phyloP scores from a whole-genome alignment of 2,329 filamentous ascomycete genomes.

The Claviceps sp. region DNA sequence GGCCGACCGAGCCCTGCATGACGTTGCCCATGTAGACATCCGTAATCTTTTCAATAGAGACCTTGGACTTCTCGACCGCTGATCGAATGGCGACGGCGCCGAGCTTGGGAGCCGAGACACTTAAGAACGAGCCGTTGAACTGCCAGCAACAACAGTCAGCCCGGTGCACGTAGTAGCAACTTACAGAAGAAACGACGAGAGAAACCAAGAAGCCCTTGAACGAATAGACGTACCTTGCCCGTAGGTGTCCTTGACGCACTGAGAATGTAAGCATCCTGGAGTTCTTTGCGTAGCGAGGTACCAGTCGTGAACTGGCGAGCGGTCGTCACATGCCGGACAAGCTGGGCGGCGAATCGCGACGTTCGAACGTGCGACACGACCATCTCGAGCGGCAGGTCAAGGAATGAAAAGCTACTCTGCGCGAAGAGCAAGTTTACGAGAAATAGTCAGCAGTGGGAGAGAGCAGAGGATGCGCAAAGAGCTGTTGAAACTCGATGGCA shows the following conservation, averaged over 20 bases:
- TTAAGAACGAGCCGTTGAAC: slow-evolving; percentile 90
- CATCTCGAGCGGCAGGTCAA: slow-evolving; percentile 12
- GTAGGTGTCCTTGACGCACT: slow-evolving; percentile 83
- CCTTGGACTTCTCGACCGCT: slow-evolving; percentile 71
- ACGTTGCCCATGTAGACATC: slow-evolving; percentile 98
- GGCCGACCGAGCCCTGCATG: slow-evolving; percentile 68
- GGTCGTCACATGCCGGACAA: slow-evolving; percentile 26
- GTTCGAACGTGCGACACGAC: slow-evolving; percentile 20
- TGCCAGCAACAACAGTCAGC: slow-evolving; percentile 20
- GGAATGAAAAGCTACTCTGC: not conserved
- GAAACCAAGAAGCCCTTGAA: not conserved
- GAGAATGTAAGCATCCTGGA: slow-evolving; percentile 87
- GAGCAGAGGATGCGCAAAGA: not conserved
- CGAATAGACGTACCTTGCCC: slow-evolving; percentile 49
- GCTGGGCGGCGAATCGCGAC: slow-evolving; percentile 20
- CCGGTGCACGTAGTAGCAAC: not conserved
- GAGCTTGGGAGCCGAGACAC: slow-evolving; percentile 72
- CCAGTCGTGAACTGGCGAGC: slow-evolving; percentile 34
- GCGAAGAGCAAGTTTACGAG: not conserved
- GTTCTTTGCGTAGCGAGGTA: slow-evolving; percentile 42
- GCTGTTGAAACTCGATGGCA: not conserved
- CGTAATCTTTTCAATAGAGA: slow-evolving; percentile 68
- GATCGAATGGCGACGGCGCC: slow-evolving; percentile 86
- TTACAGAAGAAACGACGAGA: not conserved
- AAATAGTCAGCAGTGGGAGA: not conserved